Conservation (phyloP, 768 basidiomycete species). For the Bullera alba region DNA sequence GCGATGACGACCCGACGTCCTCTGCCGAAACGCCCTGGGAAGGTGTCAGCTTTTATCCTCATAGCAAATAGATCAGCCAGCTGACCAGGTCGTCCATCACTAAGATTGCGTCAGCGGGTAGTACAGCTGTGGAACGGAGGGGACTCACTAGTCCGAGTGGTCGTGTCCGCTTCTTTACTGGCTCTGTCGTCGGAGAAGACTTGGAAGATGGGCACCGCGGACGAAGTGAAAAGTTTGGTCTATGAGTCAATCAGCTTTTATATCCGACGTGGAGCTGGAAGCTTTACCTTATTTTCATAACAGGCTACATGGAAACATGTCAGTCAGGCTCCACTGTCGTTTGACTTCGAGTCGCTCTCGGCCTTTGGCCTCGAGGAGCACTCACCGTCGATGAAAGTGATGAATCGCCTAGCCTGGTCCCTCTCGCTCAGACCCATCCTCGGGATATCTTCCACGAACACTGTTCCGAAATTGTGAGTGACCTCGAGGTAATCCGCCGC, state of each 20-base stretch:
- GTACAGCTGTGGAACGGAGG: background rate
- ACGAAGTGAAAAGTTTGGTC: slow-evolving; percentile 86
- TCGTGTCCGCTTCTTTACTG: slow-evolving; percentile 53
- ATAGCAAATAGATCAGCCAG: background rate
- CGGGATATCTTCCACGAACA: slow-evolving; percentile 80
- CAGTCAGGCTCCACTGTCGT: too few relatives aligned
- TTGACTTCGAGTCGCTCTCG: background rate
- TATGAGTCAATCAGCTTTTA: slow-evolving; percentile 36
- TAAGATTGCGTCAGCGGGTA: slow-evolving; percentile 16
- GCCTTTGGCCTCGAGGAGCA: slow-evolving; percentile 18
- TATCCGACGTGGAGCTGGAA: background rate
- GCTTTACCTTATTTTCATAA: slow-evolving; percentile 3
- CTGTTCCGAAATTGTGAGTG: slow-evolving; percentile 74
- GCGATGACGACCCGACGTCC: slow-evolving; percentile 69
- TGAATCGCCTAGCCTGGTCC: slow-evolving; percentile 89
- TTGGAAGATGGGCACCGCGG: slow-evolving; percentile 82
- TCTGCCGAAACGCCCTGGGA: slow-evolving; percentile 68
- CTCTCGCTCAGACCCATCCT: slow-evolving; percentile 81
- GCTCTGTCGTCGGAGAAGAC: slow-evolving; percentile 72
- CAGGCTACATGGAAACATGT: slow-evolving; percentile 8
- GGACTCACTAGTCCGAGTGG: slow-evolving; percentile 60
- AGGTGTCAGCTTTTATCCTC: slow-evolving; percentile 9
- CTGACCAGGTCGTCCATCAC: slow-evolving; percentile 92
- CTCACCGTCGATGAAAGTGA: slow-evolving; percentile 90
- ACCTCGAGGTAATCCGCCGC: slow-evolving; percentile 96